Conservation (phyloP, 2,329 filamentous ascomycete species). For the Fusarium sp. region DNA sequence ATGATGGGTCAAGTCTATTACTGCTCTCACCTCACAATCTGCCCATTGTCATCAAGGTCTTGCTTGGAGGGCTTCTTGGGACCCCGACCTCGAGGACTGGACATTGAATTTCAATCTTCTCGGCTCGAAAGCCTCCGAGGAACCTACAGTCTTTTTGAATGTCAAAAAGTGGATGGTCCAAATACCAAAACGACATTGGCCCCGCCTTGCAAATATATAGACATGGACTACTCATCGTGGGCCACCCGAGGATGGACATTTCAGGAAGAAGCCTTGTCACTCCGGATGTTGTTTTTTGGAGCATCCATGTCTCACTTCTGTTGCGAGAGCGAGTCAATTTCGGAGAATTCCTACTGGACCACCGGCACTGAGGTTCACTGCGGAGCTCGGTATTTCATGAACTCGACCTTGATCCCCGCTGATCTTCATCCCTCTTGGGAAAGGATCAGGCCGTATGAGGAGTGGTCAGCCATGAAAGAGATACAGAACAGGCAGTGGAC, state of each 20-base stretch:
- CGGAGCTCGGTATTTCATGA: background rate
- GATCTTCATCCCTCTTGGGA: no score
- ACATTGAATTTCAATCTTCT: background rate
- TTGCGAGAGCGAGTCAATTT: background rate
- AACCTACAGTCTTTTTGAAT: background rate
- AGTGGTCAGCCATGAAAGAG: no score
- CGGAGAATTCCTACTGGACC: background rate
- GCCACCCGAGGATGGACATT: background rate
- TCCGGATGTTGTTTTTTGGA: background rate
- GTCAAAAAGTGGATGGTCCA: no score
- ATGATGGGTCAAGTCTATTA: background rate
- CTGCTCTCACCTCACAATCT: background rate
- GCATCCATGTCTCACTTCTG: background rate
- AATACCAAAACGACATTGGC: no score
- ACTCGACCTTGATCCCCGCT: no score
- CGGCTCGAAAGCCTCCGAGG: background rate
- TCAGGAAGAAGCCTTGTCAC: background rate
- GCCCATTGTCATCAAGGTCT: background rate
- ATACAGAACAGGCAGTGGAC: background rate
- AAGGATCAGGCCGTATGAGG: no score
- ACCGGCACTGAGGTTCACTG: background rate
- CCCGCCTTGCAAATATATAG: background rate
- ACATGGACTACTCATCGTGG: background rate
- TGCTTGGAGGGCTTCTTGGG: background rate
- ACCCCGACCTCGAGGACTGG: background rate